Conservation (phyloP, 176 grass and related monocot species). For the Panicum miliaceum region DNA sequence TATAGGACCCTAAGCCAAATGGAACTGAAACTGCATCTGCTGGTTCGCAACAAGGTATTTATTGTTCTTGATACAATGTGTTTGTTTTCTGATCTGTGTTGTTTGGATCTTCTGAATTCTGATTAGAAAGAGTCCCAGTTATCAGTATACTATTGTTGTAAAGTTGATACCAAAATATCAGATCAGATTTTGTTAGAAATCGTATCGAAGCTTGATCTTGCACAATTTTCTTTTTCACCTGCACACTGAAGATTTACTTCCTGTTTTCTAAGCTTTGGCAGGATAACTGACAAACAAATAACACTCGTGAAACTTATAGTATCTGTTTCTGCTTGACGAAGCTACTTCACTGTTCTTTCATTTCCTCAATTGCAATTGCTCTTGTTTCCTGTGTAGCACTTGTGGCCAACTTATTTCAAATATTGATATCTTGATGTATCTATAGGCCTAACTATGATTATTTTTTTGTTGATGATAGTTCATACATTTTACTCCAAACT, state of each 20-base stretch:
- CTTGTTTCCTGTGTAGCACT: not conserved
- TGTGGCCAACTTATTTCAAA: not conserved
- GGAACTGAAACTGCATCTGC: constrained; percentile 44
- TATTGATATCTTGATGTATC: not conserved
- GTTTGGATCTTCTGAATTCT: not conserved
- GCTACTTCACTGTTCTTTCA: not conserved
- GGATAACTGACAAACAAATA: not conserved
- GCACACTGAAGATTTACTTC: not conserved
- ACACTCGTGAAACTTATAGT: not conserved
- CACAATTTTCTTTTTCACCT: not conserved
- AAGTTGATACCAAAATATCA: not conserved
- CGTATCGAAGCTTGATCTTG: not conserved
- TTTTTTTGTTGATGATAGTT: constrained; percentile 3
- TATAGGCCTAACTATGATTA: not conserved
- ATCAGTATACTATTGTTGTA: not conserved
- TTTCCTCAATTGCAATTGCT: not conserved
- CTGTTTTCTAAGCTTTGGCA: not conserved
- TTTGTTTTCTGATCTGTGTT: not conserved
- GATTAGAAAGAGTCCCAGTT: not conserved
- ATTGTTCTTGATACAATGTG: not conserved
- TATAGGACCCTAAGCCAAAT: constrained; percentile 69
- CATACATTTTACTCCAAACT: not conserved
- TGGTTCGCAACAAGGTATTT: constrained; percentile 57
- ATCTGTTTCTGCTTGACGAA: not conserved
- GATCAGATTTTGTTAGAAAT: not conserved